Evolutionary conservation across 2,329 filamentous ascomycete genomes (phyloP).

Genomic region (Claviceps sp.): DNA sequence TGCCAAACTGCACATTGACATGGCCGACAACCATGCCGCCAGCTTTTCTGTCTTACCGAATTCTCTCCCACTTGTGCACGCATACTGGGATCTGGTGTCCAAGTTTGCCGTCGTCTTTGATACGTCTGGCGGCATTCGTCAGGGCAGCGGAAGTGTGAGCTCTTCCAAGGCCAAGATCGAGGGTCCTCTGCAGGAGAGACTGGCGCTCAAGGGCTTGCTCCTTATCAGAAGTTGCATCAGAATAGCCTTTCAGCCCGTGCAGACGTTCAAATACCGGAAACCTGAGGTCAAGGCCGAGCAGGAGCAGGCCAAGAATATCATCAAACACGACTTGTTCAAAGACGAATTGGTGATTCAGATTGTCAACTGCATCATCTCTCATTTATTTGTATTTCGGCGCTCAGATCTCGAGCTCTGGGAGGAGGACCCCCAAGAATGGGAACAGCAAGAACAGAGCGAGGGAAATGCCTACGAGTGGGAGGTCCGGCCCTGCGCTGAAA

Average conservation of each 20-base stretch:
- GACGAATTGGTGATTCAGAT: conserved; percentile 66
- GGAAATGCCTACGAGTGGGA: conserved; percentile 85
- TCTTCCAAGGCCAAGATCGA: conserved; percentile 38
- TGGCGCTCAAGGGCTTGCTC: conserved; percentile 72
- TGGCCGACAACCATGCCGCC: conserved; percentile 66
- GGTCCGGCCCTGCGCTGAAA: conserved; percentile 83
- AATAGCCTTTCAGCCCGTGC: conserved; percentile 68
- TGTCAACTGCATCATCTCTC: conserved; percentile 72
- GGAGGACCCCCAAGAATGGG: conserved; percentile 91
- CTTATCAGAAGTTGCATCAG: conserved; percentile 71
- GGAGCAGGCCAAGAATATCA: conserved; percentile 49
- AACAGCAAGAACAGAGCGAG: conserved; percentile 73
- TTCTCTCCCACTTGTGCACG: conserved; percentile 60
- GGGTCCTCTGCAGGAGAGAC: conserved; percentile 57
- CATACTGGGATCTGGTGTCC: conserved; percentile 75
- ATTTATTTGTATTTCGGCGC: conserved; percentile 76
- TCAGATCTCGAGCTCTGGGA: conserved; percentile 86
- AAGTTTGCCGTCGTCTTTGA: conserved; percentile 65
- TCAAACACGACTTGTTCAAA: conserved; percentile 65
- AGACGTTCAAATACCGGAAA: conserved; percentile 74
- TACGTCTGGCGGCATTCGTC: conserved; percentile 42
- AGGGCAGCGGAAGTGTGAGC: conserved; percentile 23
- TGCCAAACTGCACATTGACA: conserved; percentile 79
- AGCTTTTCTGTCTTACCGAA: conserved; percentile 74
- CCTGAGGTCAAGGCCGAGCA: conserved; percentile 65